Evolutionary conservation across 495 filamentous ascomycete species (phyloP).

Genomic region (Corynascus novoguineensis): DNA sequence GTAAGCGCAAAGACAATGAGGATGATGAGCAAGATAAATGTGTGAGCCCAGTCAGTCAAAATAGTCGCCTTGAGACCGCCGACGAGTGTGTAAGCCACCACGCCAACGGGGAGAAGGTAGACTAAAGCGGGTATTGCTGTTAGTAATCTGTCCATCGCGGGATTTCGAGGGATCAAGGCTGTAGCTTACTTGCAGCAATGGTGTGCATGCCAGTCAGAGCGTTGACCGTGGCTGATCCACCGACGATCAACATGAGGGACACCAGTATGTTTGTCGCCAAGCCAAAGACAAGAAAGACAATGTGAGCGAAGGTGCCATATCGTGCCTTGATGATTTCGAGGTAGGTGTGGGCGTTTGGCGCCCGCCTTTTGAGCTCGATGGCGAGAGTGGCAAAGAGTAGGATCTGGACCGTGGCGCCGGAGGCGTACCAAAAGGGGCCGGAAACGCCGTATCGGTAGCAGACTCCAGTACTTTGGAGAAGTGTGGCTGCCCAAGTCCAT

Average conservation of each 20-base stretch:
- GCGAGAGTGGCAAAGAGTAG: slow-evolving; percentile 89
- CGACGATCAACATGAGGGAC: slow-evolving; percentile 88
- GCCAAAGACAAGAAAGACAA: slow-evolving; percentile 75
- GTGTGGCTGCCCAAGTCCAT: slow-evolving; percentile 90
- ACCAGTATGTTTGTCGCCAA: slow-evolving; percentile 78
- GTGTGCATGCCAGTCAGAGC: slow-evolving; percentile 82
- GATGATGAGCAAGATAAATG: slow-evolving; percentile 79
- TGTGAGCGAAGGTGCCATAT: slow-evolving; percentile 57
- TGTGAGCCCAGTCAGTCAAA: slow-evolving; percentile 61
- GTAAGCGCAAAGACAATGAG: slow-evolving; percentile 89
- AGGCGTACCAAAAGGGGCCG: slow-evolving; percentile 86
- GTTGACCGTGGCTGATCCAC: slow-evolving; percentile 80
- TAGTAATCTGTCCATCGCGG: background rate
- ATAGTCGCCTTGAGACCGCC: slow-evolving; percentile 48
- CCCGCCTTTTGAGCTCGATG: slow-evolving; percentile 85
- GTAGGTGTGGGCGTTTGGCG: slow-evolving; percentile 83
- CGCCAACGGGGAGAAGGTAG: slow-evolving; percentile 82
- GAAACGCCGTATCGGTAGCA: slow-evolving; percentile 91
- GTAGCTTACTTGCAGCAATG: slow-evolving; percentile 59
- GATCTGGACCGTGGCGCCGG: slow-evolving; percentile 65
- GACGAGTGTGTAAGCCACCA: slow-evolving; percentile 67
- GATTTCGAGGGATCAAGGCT: background rate
- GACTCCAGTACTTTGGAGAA: slow-evolving; percentile 78
- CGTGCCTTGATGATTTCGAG: slow-evolving; percentile 63
- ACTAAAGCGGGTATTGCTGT: slow-evolving; percentile 32